phyloP scores from a whole-genome alignment of 495 filamentous ascomycete genomes.

The Neurospora sp. region DNA sequence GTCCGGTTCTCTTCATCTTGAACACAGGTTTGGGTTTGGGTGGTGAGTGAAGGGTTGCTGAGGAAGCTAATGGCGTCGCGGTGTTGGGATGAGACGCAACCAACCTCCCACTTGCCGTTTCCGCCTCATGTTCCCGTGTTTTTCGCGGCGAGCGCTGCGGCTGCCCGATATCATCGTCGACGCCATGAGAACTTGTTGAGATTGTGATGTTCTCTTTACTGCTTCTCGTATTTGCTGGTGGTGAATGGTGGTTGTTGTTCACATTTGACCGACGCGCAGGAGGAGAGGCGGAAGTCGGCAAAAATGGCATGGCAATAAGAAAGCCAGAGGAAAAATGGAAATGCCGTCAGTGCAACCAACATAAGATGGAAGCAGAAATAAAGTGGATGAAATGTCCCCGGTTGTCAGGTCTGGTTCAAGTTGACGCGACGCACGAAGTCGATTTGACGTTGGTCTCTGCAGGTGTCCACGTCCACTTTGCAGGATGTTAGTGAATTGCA shows the following conservation, averaged over 20 bases:
- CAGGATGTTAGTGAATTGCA: neutral
- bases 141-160: neutral
- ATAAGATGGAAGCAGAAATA: neutral
- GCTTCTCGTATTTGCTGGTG: neutral
- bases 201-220: neutral
- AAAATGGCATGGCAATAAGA: neutral
- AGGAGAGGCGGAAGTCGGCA: neutral
- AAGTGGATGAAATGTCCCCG: neutral
- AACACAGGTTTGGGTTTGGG: conserved; percentile 4
- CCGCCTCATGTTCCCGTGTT: neutral
- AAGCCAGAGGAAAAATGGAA: neutral
- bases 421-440: neutral
- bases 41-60: neutral
- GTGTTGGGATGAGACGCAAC: neutral
- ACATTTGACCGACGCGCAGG: neutral
- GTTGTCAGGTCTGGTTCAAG: neutral
- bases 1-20: conserved; percentile 12
- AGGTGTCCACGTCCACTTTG: neutral
- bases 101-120: neutral
- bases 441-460: neutral
- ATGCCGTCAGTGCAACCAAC: neutral
- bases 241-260: neutral
- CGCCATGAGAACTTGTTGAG: neutral
- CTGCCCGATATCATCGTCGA: neutral
- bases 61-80: neutral